These are phyloP conservation scores for Prunus padus DNA, from an alignment of 306 rosid genomes.

Conservation along the genomic window DNA sequence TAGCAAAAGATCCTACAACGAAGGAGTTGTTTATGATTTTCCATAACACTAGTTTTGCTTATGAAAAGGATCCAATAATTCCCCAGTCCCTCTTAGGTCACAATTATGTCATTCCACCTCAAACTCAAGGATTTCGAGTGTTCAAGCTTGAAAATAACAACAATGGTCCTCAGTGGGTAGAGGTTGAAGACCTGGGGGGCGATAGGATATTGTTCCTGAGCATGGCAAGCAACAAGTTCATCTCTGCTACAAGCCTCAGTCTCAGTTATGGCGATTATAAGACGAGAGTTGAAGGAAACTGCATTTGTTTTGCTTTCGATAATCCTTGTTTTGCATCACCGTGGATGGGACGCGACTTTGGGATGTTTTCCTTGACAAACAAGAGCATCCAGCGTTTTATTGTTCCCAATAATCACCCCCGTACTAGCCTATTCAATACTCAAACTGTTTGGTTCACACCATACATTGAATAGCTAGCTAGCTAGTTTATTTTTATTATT, in stretches of 20 bases:
- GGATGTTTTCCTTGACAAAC: neutral
- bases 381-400: neutral
- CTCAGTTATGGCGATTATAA: neutral
- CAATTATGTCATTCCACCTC: neutral
- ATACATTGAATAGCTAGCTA: neutral
- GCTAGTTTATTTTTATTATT: too few species aligned
- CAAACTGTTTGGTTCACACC: slow-evolving; percentile 1
- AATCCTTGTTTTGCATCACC: neutral
- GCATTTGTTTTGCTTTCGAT: slow-evolving; percentile 4
- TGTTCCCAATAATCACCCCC: neutral
- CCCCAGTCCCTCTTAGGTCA: neutral
- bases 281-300: neutral
- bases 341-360: neutral
- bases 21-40: neutral
- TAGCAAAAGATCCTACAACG: neutral
- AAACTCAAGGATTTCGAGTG: neutral
- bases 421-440: neutral
- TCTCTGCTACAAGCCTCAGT: neutral
- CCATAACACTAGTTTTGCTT: neutral
- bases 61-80: neutral
- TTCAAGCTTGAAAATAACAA: neutral
- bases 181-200: neutral
- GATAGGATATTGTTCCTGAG: neutral
- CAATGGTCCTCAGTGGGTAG: neutral
- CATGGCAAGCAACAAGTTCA: neutral